phyloP scores from a whole-genome alignment of 2,329 filamentous ascomycete species.

The Fusarium sp. region DNA sequence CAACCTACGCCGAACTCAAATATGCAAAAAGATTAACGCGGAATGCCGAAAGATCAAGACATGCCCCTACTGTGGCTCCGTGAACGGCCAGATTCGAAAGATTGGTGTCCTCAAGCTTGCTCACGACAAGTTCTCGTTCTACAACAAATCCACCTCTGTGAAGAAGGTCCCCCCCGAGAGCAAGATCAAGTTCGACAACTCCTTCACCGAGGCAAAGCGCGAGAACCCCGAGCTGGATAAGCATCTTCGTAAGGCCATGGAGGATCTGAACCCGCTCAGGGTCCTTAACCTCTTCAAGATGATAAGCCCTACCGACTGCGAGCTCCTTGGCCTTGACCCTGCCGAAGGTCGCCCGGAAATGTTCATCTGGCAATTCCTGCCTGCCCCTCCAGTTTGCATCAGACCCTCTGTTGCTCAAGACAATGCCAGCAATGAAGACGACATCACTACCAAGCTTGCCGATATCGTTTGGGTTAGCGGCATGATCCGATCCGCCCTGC shows the following conservation, averaged over 20 bases:
- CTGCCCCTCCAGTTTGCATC: conserved; percentile 93
- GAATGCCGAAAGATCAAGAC: conserved; percentile 88
- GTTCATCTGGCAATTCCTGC: conserved; percentile 97
- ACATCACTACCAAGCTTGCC: conserved; percentile 95
- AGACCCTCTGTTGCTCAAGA: conserved; percentile 95
- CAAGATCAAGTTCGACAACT: conserved; percentile 87
- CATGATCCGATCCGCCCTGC: conserved; percentile 83
- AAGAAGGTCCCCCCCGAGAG: conserved; percentile 86
- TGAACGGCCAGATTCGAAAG: conserved; percentile 95
- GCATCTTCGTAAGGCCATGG: conserved; percentile 90
- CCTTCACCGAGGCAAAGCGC: conserved; percentile 83
- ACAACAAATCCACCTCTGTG: conserved; percentile 87
- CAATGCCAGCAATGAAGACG: conserved; percentile 92
- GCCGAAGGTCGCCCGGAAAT: conserved; percentile 91
- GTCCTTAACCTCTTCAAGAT: conserved; percentile 93
- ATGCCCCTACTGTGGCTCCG: conserved; percentile 82
- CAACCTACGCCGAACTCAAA: conserved; percentile 83
- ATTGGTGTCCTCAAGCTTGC: conserved; percentile 91
- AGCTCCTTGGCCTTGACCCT: conserved; percentile 89
- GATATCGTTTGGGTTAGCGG: conserved; percentile 95
- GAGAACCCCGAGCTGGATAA: conserved; percentile 88
- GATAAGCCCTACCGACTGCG: conserved; percentile 87
- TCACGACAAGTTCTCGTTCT: conserved; percentile 91
- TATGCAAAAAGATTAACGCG: conserved; percentile 89
- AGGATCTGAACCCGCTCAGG: conserved; percentile 90